Conservation (phyloP, 1,139 yeast genomes). For the Suhomyces bolitotheri region DNA sequence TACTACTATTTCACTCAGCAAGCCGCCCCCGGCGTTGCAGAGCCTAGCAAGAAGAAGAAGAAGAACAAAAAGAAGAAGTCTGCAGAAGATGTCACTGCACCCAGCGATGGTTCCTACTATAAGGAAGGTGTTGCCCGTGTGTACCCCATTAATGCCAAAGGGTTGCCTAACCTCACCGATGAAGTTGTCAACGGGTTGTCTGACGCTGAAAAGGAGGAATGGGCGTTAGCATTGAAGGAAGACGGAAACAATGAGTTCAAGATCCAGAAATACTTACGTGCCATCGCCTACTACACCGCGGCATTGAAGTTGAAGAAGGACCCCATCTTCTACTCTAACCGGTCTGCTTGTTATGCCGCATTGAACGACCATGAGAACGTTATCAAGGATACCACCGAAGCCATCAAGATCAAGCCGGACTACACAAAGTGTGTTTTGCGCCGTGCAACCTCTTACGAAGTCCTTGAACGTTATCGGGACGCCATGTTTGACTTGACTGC, state of each 20-base stretch:
- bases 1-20: constrained; percentile 38
- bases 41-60: constrained; percentile 36
- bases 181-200: constrained; percentile 49
- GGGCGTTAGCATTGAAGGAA: constrained; percentile 80
- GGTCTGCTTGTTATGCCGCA: constrained; percentile 94
- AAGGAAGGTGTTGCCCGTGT: constrained; percentile 20
- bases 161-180: constrained; percentile 56
- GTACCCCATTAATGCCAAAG: constrained; percentile 53
- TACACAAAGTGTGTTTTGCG: constrained; percentile 75
- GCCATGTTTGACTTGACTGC: constrained; percentile 94
- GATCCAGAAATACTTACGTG: constrained; percentile 65
- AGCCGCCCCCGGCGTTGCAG: constrained; percentile 12
- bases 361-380: constrained; percentile 78
- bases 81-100: constrained; percentile 18
- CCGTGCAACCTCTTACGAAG: constrained; percentile 85
- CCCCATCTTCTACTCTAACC: constrained; percentile 87
- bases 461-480: constrained; percentile 71
- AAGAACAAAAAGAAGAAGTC: constrained; percentile 41
- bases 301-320: constrained; percentile 77
- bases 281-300: constrained; percentile 72
- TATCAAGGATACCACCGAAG: constrained; percentile 82
- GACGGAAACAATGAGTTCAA: constrained; percentile 86
- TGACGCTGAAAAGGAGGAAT: constrained; percentile 58
- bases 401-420: constrained; percentile 82
- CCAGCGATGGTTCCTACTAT: constrained; percentile 16